A percentile compares a stretch with the other conserved stretches of the same genome.
Conservation (phyloP, 805 yeast genomes). For the Schwanniomyces occidentalis region DNA sequence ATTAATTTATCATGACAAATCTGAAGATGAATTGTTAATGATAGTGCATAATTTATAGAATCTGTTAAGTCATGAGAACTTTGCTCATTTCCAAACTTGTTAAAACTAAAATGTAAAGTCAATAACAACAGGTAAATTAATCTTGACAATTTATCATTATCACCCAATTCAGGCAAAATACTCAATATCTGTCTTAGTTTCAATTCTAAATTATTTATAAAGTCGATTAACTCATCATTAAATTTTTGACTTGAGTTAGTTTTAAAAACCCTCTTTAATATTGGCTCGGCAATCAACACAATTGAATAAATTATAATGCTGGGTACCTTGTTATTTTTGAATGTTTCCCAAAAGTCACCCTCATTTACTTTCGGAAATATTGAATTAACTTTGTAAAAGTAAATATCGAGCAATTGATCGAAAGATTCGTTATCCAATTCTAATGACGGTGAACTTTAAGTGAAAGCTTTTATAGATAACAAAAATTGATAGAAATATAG, state of each 20-base stretch:
- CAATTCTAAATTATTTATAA: constrained; percentile 15
- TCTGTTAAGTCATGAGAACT: constrained; percentile 21
- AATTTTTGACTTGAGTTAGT: constrained; percentile 1
- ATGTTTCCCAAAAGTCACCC: constrained; percentile 36
- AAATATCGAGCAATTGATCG: constrained; percentile 30
- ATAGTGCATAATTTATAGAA: constrained; percentile 17
- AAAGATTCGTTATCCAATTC: background rate
- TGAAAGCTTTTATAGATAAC: constrained; percentile 37
- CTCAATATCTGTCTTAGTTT: constrained; percentile 21
- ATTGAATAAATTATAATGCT: constrained; percentile 44
- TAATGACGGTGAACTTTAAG: constrained; percentile 23
- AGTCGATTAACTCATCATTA: constrained; percentile 8
- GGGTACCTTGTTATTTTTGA: constrained; percentile 34
- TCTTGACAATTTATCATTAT: constrained; percentile 18
- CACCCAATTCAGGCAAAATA: constrained; percentile 23
- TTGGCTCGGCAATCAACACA: constrained; percentile 28
- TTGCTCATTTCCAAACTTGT: constrained; percentile 22
- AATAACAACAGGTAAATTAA: constrained; percentile 19
- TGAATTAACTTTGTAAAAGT: constrained; percentile 40
- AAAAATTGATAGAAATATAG: too few relatives aligned
- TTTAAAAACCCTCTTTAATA: constrained; percentile 13
- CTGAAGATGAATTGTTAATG: constrained; percentile 18
- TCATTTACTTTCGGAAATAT: constrained; percentile 44
- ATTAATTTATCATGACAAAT: constrained; percentile 3
- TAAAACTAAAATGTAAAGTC: constrained; percentile 16